Percentiles rank a stretch among this genome's conserved stretches.
These are phyloP conservation scores for Plasmodium gonderi DNA, from an alignment of 169 alveolate genomes.

Conservation along the genomic window DNA sequence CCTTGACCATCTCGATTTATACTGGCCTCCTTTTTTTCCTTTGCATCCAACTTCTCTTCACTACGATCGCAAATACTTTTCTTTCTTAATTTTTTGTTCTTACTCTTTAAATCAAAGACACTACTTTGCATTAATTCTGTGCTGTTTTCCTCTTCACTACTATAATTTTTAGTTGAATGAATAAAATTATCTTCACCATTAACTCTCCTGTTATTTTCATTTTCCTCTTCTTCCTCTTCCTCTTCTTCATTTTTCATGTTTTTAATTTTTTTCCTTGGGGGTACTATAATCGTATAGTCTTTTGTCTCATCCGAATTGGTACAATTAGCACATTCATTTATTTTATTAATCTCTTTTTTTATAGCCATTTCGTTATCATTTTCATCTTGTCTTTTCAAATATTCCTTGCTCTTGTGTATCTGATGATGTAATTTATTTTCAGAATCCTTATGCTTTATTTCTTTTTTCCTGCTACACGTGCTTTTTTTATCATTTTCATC, in stretches of 20 bases:
- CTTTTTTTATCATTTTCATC: neutral
- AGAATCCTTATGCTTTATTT: neutral
- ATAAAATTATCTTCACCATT: neutral
- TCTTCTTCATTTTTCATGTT: conserved; percentile 27
- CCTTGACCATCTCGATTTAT: neutral
- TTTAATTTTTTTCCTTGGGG: conserved; percentile 60
- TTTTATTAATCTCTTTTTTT: conserved; percentile 5
- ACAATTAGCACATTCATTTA: neutral
- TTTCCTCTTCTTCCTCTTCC: neutral
- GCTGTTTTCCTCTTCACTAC: conserved; percentile 1
- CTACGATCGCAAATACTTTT: neutral
- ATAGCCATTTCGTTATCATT: neutral
- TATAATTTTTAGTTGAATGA: neutral
- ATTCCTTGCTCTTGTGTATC: neutral
- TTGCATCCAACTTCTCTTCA: neutral
- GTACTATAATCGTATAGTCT: conserved; percentile 19
- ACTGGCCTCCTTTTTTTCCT: neutral
- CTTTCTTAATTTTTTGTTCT: conserved; percentile 1
- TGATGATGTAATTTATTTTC: neutral
- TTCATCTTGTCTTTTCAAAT: neutral
- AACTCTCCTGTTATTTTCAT: neutral
- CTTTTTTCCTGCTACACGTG: neutral
- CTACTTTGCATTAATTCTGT: neutral
- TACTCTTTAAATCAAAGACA: neutral
- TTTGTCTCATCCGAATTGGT: neutral